Base-by-base conservation (phyloP, 179 eudicot species). In the Beta corolliflora region DNA sequence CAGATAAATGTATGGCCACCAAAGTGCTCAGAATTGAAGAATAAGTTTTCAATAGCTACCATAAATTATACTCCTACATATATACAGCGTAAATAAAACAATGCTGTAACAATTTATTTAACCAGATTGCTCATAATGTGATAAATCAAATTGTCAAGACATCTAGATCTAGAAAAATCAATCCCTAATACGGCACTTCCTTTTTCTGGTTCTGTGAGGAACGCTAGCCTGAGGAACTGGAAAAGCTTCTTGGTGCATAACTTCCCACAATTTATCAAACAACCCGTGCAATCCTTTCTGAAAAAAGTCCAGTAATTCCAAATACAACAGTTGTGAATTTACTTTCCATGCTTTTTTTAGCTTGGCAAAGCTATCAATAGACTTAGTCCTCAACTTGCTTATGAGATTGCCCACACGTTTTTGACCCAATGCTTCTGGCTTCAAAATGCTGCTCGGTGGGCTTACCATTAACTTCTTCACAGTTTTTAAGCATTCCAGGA, bases 351-450 rank as follows among this genome's bases (percentile, higher is more conserved):
- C 83, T 77, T 83, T 86, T 59, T 85, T 79, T 55, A 97, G 77
- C 69, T 13, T 86, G 19, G 73, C 88, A 83, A 94, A 87, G 79
- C 86, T 90, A 71, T 90, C 97, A 46, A 97, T 87, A 21, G 81
- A 81, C 53, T 77, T 79, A 21, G 76, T 85, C 69, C 80, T 89
- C 76, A 94, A 84, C 82, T 89, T 91, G 71, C 86, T 84, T 16
- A 94, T 81, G 61, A 94, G 91, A 85, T 89, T 92, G 9, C 91
- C 89, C n/a, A 91, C 93, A 14, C 97, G 91, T 83, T 89, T 93
- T 54, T 89, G 89, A 23, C 91, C 92, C 61, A 82, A 82, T 55
- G 91, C 87, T 83, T 92, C 99, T 18, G 92, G 92, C 88, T 86
- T 92, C 89, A 97, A 84, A 78, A 93, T 85, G 85, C 80, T 88